Evolutionary conservation across 2,329 filamentous ascomycete species (phyloP).

Genomic region (Fusarium oxysporum): DNA sequence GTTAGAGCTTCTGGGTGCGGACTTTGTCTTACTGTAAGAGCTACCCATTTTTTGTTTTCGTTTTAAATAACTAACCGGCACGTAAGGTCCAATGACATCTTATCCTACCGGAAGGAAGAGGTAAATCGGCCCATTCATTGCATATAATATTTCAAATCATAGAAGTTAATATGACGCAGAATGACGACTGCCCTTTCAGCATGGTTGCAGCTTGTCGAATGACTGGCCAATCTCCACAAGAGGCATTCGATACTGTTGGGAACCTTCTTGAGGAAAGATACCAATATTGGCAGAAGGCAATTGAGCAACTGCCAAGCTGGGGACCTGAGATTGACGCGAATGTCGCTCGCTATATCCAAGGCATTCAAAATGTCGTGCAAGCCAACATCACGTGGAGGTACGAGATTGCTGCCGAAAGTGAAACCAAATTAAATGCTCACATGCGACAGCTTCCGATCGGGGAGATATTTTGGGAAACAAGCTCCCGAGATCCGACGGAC

Average conservation of each 20-base stretch:
- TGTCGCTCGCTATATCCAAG: slow-evolving; percentile 6
- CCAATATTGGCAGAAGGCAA: background rate
- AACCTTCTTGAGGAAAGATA: slow-evolving; percentile 5
- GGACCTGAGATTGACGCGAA: background rate
- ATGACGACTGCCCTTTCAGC: slow-evolving; percentile 16
- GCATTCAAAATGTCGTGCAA: slow-evolving; percentile 21
- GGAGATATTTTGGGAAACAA: slow-evolving; percentile 21
- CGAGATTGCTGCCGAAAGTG: accelerated
- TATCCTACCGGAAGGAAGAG: slow-evolving; percentile 19
- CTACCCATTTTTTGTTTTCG: accelerated
- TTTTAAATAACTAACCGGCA: accelerated
- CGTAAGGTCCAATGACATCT: slow-evolving; percentile 1
- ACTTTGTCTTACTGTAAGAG: slow-evolving; percentile 10
- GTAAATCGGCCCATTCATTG: accelerated
- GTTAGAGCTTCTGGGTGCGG: slow-evolving; percentile 6
- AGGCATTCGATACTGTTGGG: slow-evolving; percentile 10
- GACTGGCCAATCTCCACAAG: slow-evolving; percentile 5
- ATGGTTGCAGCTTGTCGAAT: slow-evolving; percentile 25
- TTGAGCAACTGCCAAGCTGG: slow-evolving; percentile 9
- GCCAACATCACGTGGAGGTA: slow-evolving; percentile 28
- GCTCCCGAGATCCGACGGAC: slow-evolving; percentile 14
- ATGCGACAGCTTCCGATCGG: slow-evolving; percentile 16
- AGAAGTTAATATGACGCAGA: background rate
- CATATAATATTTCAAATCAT: accelerated
- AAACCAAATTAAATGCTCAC: background rate